A percentile compares a stretch with the other conserved stretches of the same genome.
phyloP scores from a whole-genome alignment of 345 rosid species.

The Eucalyptus regnans region DNA sequence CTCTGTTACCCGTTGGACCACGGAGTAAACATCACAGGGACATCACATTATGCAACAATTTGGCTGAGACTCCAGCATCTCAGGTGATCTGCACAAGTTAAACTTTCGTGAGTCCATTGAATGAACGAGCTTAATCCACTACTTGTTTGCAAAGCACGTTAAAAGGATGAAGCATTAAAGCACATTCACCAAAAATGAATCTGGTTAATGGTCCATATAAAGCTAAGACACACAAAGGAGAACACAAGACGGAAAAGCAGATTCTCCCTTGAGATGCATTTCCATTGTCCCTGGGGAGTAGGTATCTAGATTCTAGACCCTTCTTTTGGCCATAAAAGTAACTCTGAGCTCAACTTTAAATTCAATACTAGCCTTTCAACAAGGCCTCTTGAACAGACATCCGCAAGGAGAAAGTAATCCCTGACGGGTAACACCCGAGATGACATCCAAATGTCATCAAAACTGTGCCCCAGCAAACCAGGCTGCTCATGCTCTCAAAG shows the following conservation, averaged over 20 bases:
- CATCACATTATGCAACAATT: conserved; percentile 79
- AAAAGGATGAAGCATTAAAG: neutral
- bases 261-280: neutral
- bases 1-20: neutral
- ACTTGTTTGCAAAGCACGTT: neutral
- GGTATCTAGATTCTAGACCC: neutral
- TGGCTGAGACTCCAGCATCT: conserved; percentile 59
- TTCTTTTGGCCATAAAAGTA: neutral
- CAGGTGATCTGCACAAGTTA: conserved; percentile 45
- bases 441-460: neutral
- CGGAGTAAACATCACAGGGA: neutral
- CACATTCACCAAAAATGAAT: neutral
- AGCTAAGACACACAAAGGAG: neutral
- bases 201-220: neutral
- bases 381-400: neutral
- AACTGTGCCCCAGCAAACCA: neutral
- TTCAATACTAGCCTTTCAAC: neutral
- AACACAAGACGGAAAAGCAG: neutral
- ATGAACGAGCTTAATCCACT: neutral
- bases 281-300: neutral
- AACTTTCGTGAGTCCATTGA: neutral
- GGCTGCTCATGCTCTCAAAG: neutral
- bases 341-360: neutral
- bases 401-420: neutral
- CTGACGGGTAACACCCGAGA: neutral